Base-by-base conservation (phyloP, 169 alveolate species). In the Eimeria acervulina region DNA sequence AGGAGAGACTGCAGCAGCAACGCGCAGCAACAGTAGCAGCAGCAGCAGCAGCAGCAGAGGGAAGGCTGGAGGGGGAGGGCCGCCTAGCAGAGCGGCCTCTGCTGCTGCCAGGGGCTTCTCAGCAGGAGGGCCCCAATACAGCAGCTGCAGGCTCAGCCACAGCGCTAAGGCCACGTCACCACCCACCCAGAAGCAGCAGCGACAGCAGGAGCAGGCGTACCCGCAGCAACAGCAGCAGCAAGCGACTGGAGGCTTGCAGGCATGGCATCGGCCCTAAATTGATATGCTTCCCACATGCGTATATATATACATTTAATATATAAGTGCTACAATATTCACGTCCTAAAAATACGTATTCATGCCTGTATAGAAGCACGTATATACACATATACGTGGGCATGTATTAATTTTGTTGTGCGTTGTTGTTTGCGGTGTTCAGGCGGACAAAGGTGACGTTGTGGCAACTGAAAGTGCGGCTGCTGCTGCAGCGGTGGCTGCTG, bases 401-500 rank as follows among this genome's bases (percentile, higher is more conserved):
- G 55, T 47, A 7, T 7, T 47, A 47, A 28, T 21, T 70, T 47
- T 51, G 28, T 28, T 51, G 19, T 51, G 47, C 36, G 68, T 17
- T 83, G 51, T 26, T 28, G 52, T 52, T 0, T 55, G 80, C n/a
- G 31, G 81, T 70, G 51, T 85, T 72, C 93, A 85, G 93, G 80
- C 55, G 70, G 8, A 44, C 38, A 19, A 61, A 59, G 5, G 81
- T 28, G 93, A 38, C 59, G 10, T 85, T 19, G 93, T 38, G 78
- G 81, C 28, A 38, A 12, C 93, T 5, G 78, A 42, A 28, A 5
- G 31, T 61, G 80, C 44, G 19, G 90, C 93, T 85, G 93, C 93
- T 85, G 93, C 93, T 85, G 93, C 93, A 17, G 76, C 93, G n/a
- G 61, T 85, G 13, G 93, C 93, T 31, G 93, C 80, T 52, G 80